Evolutionary conservation across 345 rosid species (phyloP).

Genomic region (Brassica cretica): DNA sequence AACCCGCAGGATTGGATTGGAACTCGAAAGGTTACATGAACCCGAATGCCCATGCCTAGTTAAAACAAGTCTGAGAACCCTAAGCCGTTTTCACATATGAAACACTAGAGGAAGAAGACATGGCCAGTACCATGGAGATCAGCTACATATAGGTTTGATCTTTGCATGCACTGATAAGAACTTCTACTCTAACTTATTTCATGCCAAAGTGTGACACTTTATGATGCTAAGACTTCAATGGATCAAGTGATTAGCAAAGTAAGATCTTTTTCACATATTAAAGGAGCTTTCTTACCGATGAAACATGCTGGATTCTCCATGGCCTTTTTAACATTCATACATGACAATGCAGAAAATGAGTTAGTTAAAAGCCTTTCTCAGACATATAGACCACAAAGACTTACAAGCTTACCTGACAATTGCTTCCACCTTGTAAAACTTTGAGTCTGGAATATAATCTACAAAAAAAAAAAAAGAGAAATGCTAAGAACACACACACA

Average conservation of each 20-base stretch:
- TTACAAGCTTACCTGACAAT: conserved; percentile 54
- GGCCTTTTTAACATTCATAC: conserved; percentile 54
- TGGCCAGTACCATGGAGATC: not conserved
- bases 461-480: not conserved
- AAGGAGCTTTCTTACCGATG: conserved; percentile 58
- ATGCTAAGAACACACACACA: not conserved
- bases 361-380: conserved; percentile 1
- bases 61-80: too few species aligned
- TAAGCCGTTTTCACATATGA: not conserved
- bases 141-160: not conserved
- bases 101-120: not conserved
- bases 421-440: conserved; percentile 89
- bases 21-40: too few species aligned
- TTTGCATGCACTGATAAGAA: conserved; percentile 19
- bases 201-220: conserved; percentile 13
- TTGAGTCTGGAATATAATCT: conserved; percentile 68
- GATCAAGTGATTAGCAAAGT: conserved; percentile 3
- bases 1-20: too few species aligned
- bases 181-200: conserved; percentile 4
- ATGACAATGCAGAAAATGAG: conserved; percentile 17
- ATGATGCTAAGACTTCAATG: not conserved
- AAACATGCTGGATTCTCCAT: conserved; percentile 80
- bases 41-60: too few species aligned
- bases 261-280: conserved; percentile 11
- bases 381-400: not conserved